Percentiles rank a stretch among this genome's conserved stretches.
Conservation (phyloP, 179 eudicot species). For the Patellifolia procumbens region DNA sequence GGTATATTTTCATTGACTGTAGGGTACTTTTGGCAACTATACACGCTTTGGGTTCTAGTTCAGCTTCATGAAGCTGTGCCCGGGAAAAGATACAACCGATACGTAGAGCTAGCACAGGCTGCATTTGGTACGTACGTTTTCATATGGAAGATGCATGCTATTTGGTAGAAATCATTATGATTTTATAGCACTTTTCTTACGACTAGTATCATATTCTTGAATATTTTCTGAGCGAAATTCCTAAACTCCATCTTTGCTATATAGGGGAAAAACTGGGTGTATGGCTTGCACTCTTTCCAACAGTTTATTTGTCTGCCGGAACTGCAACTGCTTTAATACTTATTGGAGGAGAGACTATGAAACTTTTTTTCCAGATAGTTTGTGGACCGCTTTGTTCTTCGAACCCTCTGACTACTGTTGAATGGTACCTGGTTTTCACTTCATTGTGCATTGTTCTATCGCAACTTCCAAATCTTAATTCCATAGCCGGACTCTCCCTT, state of each 20-base stretch:
- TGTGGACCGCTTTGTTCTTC: slow-evolving; percentile 91
- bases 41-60: slow-evolving; percentile 91
- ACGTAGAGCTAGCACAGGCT: slow-evolving; percentile 93
- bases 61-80: slow-evolving; percentile 99
- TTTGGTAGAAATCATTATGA: too few relatives aligned
- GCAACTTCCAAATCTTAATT: slow-evolving; percentile 90
- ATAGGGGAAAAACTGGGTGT: slow-evolving; percentile 82
- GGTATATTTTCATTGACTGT: slow-evolving; percentile 84
- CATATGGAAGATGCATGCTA: too few relatives aligned
- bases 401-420: slow-evolving; percentile 87
- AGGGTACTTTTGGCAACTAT: slow-evolving; percentile 92
- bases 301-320: slow-evolving; percentile 92
- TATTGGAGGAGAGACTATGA: slow-evolving; percentile 96
- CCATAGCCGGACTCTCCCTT: slow-evolving; percentile 96
- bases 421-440: slow-evolving; percentile 97
- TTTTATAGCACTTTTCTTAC: too few relatives aligned
- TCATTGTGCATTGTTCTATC: slow-evolving; percentile 86
- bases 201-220: too few relatives aligned
- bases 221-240: background rate
- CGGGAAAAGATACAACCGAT: slow-evolving; percentile 93
- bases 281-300: slow-evolving; percentile 96
- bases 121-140: slow-evolving; percentile 83
- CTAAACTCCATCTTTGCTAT: background rate
- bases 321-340: slow-evolving; percentile 95
- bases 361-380: slow-evolving; percentile 82